These are phyloP conservation scores for Aspergillus transmontanensis DNA, from an alignment of 2,329 filamentous ascomycete genomes.

Conservation along the genomic window DNA sequence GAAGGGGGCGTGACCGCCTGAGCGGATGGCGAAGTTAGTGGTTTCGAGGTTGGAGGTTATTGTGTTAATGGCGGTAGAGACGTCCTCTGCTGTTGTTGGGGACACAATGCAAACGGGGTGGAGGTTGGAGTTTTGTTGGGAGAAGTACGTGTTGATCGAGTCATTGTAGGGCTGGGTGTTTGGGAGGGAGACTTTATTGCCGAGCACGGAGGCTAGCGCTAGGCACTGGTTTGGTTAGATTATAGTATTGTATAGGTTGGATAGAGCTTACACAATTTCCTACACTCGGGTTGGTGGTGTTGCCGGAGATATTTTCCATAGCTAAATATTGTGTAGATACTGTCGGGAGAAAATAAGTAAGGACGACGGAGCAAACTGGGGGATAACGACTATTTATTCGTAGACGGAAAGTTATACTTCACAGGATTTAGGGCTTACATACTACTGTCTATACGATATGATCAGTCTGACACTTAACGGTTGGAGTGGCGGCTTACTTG, in stretches of 20 bases:
- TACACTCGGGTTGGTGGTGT: too few species aligned
- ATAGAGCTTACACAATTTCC: too few species aligned
- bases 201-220: background rate
- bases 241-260: background rate
- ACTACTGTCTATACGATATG: too few species aligned
- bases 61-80: constrained; percentile 17
- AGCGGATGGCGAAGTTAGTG: background rate
- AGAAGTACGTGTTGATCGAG: constrained; percentile 17
- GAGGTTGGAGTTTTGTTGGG: constrained; percentile 15
- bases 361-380: too few species aligned
- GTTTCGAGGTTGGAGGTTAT: background rate
- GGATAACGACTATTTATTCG: too few species aligned
- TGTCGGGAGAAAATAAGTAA: too few species aligned
- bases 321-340: too few species aligned
- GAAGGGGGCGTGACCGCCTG: background rate
- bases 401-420: too few species aligned
- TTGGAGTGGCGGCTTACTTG: too few species aligned
- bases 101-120: constrained; percentile 25
- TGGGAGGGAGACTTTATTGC: constrained; percentile 10
- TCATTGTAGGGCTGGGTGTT: constrained; percentile 5
- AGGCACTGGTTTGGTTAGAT: background rate
- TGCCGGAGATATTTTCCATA: too few species aligned
- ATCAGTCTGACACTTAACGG: too few species aligned
- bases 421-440: too few species aligned
- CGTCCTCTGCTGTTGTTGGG: constrained; percentile 21